A percentile compares a stretch with the other conserved stretches of the same genome.
These are phyloP conservation scores for Talaromyces ruber DNA, from an alignment of 495 filamentous ascomycete species.

Conservation along the genomic window DNA sequence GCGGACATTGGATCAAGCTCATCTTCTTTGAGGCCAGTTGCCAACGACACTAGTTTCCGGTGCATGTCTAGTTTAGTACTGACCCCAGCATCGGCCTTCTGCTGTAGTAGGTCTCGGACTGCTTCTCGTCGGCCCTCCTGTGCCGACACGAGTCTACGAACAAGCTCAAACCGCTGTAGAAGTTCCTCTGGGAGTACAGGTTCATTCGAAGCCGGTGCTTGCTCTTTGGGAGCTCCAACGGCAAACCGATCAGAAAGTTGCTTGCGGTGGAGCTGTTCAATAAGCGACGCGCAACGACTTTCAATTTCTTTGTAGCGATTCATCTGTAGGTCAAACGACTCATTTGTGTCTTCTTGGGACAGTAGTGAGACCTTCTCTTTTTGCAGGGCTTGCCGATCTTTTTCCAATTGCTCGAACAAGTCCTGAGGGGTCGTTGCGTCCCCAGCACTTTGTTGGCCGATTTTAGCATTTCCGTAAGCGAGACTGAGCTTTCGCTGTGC, in stretches of 20 bases:
- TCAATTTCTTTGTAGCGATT: constrained; percentile 27
- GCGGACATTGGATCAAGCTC: constrained; percentile 41
- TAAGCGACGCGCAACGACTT: constrained; percentile 29
- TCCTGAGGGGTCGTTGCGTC: constrained; percentile 35
- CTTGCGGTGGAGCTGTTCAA: constrained; percentile 29
- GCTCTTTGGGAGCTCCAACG: constrained; percentile 6
- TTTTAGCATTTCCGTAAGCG: constrained; percentile 31
- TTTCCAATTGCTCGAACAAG: constrained; percentile 34
- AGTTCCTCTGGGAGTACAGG: constrained; percentile 21
- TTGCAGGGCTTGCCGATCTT: constrained; percentile 34
- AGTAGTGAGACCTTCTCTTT: constrained; percentile 20
- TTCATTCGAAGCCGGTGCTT: background rate
- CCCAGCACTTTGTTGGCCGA: constrained; percentile 26
- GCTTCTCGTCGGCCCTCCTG: constrained; percentile 32
- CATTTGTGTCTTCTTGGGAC: constrained; percentile 24
- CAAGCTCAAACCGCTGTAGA: constrained; percentile 20
- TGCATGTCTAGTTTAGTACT: constrained; percentile 46
- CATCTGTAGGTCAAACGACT: constrained; percentile 20
- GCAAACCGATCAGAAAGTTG: constrained; percentile 20
- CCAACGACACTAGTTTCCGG: constrained; percentile 42
- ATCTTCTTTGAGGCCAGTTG: constrained; percentile 41
- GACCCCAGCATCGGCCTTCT: constrained; percentile 39
- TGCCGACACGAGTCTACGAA: constrained; percentile 26
- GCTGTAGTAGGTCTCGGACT: constrained; percentile 36
- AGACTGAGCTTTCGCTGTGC: constrained; percentile 34